Percentiles rank a stretch among this genome's conserved stretches.
These are phyloP conservation scores for Kluyveromyces wickerhamii DNA, from an alignment of 805 yeast species.

Conservation along the genomic window DNA sequence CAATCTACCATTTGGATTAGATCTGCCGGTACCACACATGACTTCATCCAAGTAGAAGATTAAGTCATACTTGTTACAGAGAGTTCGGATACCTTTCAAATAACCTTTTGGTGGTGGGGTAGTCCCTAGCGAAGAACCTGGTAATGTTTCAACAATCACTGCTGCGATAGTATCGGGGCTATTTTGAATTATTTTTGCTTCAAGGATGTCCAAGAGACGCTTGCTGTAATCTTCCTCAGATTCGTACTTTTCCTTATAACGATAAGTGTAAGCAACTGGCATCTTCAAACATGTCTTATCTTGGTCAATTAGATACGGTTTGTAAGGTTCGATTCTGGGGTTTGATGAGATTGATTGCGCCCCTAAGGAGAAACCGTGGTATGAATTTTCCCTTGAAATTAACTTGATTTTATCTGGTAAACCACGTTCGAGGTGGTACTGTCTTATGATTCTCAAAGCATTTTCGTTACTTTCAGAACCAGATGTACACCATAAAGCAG, in stretches of 20 bases:
- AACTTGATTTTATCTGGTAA: conserved; percentile 35
- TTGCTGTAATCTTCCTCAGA: conserved; percentile 34
- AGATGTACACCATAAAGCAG: conserved; percentile 44
- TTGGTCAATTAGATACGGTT: conserved; percentile 23
- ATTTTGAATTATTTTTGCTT: conserved; percentile 33
- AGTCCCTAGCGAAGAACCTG: conserved; percentile 41
- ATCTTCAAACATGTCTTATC: conserved; percentile 20
- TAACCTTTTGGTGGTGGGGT: conserved; percentile 41
- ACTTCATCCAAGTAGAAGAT: conserved; percentile 46
- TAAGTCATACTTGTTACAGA: conserved; percentile 46
- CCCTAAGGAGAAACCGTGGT: conserved; percentile 44
- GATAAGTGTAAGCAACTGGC: conserved; percentile 32
- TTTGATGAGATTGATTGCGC: conserved; percentile 36
- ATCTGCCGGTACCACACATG: conserved; percentile 51
- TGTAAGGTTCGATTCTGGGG: conserved; percentile 30
- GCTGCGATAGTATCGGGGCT: conserved; percentile 40
- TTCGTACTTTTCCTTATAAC: conserved; percentile 28
- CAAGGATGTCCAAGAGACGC: conserved; percentile 34
- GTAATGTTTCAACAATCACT: conserved; percentile 38
- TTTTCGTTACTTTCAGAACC: conserved; percentile 66
- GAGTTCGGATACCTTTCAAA: conserved; percentile 37
- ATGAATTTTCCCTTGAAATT: conserved; percentile 37
- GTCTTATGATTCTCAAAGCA: conserved; percentile 50
- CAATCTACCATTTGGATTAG: conserved; percentile 35
- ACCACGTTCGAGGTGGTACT: conserved; percentile 38